phyloP scores from a whole-genome alignment of 1,284 basidiomycete genomes.

The Cerioporus squamosus region DNA sequence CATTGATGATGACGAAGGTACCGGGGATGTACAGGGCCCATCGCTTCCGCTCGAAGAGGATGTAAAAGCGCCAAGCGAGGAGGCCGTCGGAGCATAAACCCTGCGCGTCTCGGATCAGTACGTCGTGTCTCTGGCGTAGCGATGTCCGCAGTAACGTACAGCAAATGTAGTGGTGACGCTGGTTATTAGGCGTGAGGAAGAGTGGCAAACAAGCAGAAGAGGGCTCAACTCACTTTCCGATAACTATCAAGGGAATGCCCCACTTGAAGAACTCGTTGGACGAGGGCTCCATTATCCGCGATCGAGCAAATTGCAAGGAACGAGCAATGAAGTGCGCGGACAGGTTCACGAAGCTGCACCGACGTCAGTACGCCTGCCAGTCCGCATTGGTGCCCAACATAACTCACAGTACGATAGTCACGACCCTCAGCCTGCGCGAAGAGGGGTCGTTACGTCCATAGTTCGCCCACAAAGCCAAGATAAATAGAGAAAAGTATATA shows the following conservation, averaged over 20 bases:
- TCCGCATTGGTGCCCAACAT: background rate
- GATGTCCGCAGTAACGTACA: background rate
- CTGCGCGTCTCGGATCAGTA: constrained; percentile 3
- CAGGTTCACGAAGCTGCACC: constrained; percentile 20
- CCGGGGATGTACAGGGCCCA: constrained; percentile 28
- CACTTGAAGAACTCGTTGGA: constrained; percentile 19
- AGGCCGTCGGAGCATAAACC: constrained; percentile 29
- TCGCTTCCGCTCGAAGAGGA: constrained; percentile 20
- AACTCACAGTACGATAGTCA: constrained; percentile 12
- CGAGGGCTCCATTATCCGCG: constrained; percentile 13
- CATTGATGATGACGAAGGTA: constrained; percentile 20
- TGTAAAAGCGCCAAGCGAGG: constrained; percentile 31
- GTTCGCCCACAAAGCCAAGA: constrained; percentile 7
- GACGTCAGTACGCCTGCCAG: too few relatives aligned
- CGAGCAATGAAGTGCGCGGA: constrained; percentile 24
- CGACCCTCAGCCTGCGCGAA: constrained; percentile 1
- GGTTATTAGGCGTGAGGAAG: background rate
- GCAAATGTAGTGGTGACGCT: constrained; percentile 26
- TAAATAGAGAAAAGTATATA: constrained; percentile 10
- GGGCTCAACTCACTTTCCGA: constrained; percentile 11
- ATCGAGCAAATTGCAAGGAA: constrained; percentile 21
- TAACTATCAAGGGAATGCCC: constrained; percentile 20
- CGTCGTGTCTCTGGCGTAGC: too few relatives aligned
- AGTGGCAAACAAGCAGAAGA: too few relatives aligned
- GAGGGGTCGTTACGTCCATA: background rate